Evolutionary conservation across 805 yeast species (phyloP).

Genomic region (Zygotorulaspora chibaensis): DNA sequence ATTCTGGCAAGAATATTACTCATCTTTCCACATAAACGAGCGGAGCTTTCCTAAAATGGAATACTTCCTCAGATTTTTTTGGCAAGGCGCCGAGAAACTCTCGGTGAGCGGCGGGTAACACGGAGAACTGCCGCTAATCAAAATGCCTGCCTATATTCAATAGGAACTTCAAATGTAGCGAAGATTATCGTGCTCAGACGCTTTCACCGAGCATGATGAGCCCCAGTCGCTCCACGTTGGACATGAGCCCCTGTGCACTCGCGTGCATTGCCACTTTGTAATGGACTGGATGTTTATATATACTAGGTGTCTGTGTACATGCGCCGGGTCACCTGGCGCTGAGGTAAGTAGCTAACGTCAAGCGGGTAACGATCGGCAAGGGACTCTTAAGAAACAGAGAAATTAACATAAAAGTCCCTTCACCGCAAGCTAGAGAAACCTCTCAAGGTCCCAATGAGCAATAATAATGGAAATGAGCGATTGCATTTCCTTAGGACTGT

Average conservation of each 20-base stretch:
- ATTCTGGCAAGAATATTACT: background rate
- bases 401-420: too few relatives aligned
- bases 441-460: background rate
- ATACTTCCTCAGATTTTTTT: background rate
- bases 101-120: background rate
- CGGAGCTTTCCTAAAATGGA: background rate
- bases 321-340: too few relatives aligned
- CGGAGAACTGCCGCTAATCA: background rate
- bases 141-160: background rate
- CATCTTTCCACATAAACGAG: background rate
- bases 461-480: conserved; percentile 17
- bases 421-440: background rate
- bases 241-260: too few relatives aligned
- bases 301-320: too few relatives aligned
- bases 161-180: too few relatives aligned
- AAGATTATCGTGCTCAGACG: too few relatives aligned
- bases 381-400: background rate
- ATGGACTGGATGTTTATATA: too few relatives aligned
- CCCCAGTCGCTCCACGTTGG: too few relatives aligned
- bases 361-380: background rate
- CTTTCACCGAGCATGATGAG: too few relatives aligned
- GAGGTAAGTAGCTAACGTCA: too few relatives aligned
- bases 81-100: background rate
- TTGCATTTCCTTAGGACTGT: conserved; percentile 29
- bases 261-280: too few relatives aligned